Percentiles rank a stretch among this genome's conserved stretches.
These are phyloP conservation scores for Sphagnum contortum DNA, from an alignment of 225 moss, liverwort and hornwort genomes.

Conservation along the genomic window DNA sequence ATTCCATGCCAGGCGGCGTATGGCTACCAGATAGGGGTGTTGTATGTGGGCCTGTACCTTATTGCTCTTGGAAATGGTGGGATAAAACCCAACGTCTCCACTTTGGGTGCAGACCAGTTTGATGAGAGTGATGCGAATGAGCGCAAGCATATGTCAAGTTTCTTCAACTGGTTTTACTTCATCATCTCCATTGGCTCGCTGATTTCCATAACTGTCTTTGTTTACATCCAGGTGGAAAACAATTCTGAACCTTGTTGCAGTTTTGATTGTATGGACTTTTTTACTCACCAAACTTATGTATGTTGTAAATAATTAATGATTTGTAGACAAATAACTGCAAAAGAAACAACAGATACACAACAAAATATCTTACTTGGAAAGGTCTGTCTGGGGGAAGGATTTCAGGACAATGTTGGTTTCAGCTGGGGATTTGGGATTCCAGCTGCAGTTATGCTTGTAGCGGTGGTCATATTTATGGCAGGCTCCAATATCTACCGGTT, in stretches of 20 bases:
- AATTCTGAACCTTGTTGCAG: neutral
- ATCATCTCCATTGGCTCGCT: slow-evolving; percentile 90
- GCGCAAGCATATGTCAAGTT: slow-evolving; percentile 81
- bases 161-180: slow-evolving; percentile 99
- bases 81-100: slow-evolving; percentile 92
- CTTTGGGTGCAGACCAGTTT: slow-evolving; percentile 95
- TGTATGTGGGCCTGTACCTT: slow-evolving; percentile 76
- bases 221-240: slow-evolving; percentile 55
- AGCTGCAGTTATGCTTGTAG: neutral
- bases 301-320: no score
- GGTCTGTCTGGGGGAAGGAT: no score
- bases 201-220: slow-evolving; percentile 85
- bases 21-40: slow-evolving; percentile 51
- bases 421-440: slow-evolving; percentile 7
- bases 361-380: no score
- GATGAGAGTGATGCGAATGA: slow-evolving; percentile 72
- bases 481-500: slow-evolving; percentile 10
- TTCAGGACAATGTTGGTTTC: slow-evolving; percentile 9
- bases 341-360: no score
- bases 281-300: no score
- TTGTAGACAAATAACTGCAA: no score
- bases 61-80: slow-evolving; percentile 95
- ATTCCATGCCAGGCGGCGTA: slow-evolving; percentile 53
- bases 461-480: neutral
- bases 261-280: neutral